phyloP scores from a whole-genome alignment of 1,284 basidiomycete species.

The Moniliophthora roreri region DNA sequence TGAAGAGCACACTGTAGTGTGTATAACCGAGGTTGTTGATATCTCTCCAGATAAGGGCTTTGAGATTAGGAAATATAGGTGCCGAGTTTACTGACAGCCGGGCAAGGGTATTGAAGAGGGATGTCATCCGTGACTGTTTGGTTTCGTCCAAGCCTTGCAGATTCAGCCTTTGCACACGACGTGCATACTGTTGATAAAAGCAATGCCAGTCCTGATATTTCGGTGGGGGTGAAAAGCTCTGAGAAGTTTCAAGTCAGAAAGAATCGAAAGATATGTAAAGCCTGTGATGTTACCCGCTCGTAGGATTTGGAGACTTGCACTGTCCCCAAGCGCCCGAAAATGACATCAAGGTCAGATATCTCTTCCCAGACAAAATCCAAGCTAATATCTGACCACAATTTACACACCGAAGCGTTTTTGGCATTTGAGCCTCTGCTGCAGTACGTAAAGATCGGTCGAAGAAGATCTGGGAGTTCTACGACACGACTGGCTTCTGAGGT shows the following conservation, averaged over 20 bases:
- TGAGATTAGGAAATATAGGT: conserved; percentile 1
- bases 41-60: neutral
- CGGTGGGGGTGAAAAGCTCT: neutral
- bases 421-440: neutral
- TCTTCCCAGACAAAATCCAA: conserved; percentile 1
- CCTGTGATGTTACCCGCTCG: neutral
- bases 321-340: neutral
- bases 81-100: neutral
- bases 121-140: neutral
- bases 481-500: too few species aligned
- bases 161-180: neutral
- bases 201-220: neutral
- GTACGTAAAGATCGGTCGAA: neutral
- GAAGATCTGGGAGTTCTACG: neutral
- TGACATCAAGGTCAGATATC: neutral
- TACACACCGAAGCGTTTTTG: neutral
- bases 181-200: neutral
- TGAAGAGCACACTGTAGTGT: neutral
- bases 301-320: neutral
- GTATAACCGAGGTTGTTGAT: neutral
- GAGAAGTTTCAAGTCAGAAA: neutral
- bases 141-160: neutral
- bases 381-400: neutral
- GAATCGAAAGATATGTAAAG: neutral
- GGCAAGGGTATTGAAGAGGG: neutral